Percentiles rank a stretch among this genome's conserved stretches.
phyloP scores from a whole-genome alignment of 805 yeast genomes.

The Starmerella geochares region DNA sequence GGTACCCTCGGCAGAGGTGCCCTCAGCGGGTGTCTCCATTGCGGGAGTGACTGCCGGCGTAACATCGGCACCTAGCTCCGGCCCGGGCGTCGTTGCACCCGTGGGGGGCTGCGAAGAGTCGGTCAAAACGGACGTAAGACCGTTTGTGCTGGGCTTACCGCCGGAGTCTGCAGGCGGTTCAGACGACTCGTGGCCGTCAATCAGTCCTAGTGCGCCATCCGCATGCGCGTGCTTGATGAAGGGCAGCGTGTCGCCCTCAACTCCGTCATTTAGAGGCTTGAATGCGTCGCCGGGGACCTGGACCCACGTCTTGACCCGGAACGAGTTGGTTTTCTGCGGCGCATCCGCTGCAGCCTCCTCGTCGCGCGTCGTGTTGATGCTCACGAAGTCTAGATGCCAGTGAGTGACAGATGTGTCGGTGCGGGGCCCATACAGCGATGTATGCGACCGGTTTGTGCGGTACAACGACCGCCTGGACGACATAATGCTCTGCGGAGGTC shows the following conservation, averaged over 20 bases:
- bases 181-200: conserved; percentile 9
- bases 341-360: conserved; percentile 23
- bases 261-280: conserved; percentile 31
- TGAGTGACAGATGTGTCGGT: conserved; percentile 22
- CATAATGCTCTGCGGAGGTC: neutral
- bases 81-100: too few species aligned
- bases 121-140: neutral
- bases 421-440: conserved; percentile 25
- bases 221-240: conserved; percentile 27
- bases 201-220: conserved; percentile 11
- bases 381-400: conserved; percentile 20
- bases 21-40: neutral
- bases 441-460: conserved; percentile 21
- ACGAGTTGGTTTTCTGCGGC: conserved; percentile 31
- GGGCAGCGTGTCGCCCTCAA: conserved; percentile 39
- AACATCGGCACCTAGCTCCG: too few species aligned
- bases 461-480: conserved; percentile 25
- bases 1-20: neutral
- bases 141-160: neutral
- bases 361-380: conserved; percentile 20
- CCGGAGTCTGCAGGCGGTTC: conserved; percentile 6
- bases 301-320: conserved; percentile 24
- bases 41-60: neutral
- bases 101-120: too few species aligned
- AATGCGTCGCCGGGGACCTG: conserved; percentile 20